phyloP scores from a whole-genome alignment of 2,329 filamentous ascomycete species.

The Pseudogymnoascus sp. region DNA sequence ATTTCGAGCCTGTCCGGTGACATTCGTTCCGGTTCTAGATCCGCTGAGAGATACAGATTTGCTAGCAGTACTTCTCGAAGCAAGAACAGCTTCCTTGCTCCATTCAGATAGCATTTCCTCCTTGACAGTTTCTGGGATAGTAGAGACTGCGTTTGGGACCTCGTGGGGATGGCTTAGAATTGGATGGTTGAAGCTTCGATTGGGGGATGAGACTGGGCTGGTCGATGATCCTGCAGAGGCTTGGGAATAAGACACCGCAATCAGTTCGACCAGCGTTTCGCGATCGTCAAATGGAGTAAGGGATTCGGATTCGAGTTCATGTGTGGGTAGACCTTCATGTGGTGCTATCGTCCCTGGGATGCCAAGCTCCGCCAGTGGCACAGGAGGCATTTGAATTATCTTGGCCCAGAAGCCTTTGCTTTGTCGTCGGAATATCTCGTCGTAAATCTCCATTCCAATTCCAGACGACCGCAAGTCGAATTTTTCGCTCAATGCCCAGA shows the following conservation, averaged over 20 bases:
- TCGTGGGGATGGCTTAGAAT: constrained; percentile 42
- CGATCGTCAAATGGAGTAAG: constrained; percentile 70
- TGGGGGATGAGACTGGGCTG: constrained; percentile 63
- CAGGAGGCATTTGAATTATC: constrained; percentile 60
- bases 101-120: constrained; percentile 73
- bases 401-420: constrained; percentile 72
- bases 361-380: constrained; percentile 52
- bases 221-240: constrained; percentile 53
- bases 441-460: constrained; percentile 61
- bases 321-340: constrained; percentile 34
- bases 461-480: constrained; percentile 66
- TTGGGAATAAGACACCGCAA: constrained; percentile 62
- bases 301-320: constrained; percentile 52
- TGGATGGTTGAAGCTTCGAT: constrained; percentile 53
- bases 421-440: constrained; percentile 67
- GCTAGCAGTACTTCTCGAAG: constrained; percentile 57
- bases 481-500: constrained; percentile 68
- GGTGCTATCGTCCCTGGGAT: constrained; percentile 40
- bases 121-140: constrained; percentile 57
- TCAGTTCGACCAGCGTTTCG: constrained; percentile 60
- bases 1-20: constrained; percentile 37
- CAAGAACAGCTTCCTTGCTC: constrained; percentile 66
- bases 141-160: constrained; percentile 36
- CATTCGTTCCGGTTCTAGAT: constrained; percentile 56
- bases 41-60: constrained; percentile 68